Evolutionary conservation across 1,284 basidiomycete genomes (phyloP), one percentile per base, ranked within the genome.

Genomic region (Heterobasidion irregulare): DNA sequence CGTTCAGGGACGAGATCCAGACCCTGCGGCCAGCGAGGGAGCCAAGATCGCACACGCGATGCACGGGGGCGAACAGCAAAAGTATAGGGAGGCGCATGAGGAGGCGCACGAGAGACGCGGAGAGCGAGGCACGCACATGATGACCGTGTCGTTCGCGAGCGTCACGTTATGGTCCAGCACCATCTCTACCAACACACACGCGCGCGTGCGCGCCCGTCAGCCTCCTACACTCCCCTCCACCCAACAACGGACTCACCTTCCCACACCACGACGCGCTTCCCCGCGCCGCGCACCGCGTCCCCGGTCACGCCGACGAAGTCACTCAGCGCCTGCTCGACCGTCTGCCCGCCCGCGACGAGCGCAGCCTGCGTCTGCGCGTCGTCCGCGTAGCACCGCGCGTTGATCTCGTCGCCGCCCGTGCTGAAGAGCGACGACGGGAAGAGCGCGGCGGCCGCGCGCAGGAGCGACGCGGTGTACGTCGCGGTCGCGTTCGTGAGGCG

Each of bases 351-450:
- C 46, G 65, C 60, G 54, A 72, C 65, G 54, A 89, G 71, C 8
- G 76, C 74, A 0, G 66, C 64, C 62, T 82, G 78, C 0, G 87
- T 89, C 57, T 75, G 68, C 6, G 69, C 62, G 65, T 92, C 89
- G 33, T 80, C 66, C 0, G 72, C 70, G 65, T 89, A 93, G 69
- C 89, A 92, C 46, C 75, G 73, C 8, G 67, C 64, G 64, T 92
- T 92, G 58, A 94, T 67, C 68, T 94, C 92, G 65, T 94, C 92
- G 0, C 92, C 92, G 1, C 92, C 92, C 0, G 89, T 88, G 60
- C 82, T 83, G 66, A 94, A 82, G 57, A 88, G 75, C 26, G 67
- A 74, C 15, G 83, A 80, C 0, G 81, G 78, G 59, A 87, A 77
- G 41, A 79, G 67, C 16, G 69, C 64, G 1, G 78, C 67, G 1